Percentiles rank a stretch among this genome's conserved stretches.
Conservation (phyloP, 208 protist species). For the Leishmania turanica region DNA sequence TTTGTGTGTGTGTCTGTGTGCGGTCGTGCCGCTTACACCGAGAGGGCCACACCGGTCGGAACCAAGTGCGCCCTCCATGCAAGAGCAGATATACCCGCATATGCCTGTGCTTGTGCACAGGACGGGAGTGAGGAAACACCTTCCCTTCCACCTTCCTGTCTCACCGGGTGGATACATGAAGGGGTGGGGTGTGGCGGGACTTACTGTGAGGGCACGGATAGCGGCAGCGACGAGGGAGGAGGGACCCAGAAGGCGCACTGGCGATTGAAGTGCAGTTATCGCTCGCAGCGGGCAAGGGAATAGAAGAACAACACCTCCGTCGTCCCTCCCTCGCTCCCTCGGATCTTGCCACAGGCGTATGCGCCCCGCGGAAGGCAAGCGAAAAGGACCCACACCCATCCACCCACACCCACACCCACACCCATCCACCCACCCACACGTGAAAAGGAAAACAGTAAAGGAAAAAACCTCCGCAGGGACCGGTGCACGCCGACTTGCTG, state of each 20-base stretch:
- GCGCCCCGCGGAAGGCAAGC: no score
- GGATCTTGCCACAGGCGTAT: no score
- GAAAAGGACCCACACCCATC: not conserved
- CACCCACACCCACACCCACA: not conserved
- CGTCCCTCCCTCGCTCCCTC: no score
- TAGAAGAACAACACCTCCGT: no score
- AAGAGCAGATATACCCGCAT: not conserved
- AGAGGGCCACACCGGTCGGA: not conserved
- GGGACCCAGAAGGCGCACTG: no score
- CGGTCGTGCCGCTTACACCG: not conserved
- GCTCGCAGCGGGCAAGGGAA: no score
- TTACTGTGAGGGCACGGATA: no score
- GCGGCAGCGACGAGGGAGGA: no score
- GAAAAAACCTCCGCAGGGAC: not conserved
- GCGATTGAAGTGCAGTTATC: no score
- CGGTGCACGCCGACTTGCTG: not conserved
- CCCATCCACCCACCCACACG: not conserved
- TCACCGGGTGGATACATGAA: not conserved
- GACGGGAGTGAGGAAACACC: not conserved
- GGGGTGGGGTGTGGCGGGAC: no score
- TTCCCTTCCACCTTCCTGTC: not conserved
- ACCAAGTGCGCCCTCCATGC: not conserved
- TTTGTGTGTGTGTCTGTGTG: not conserved
- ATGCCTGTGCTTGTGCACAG: not conserved
- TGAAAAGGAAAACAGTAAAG: no score